A percentile compares a stretch with the other conserved stretches of the same genome.
Evolutionary conservation across 2,329 filamentous ascomycete species (phyloP).

Genomic region (Colletotrichum acutatum): DNA sequence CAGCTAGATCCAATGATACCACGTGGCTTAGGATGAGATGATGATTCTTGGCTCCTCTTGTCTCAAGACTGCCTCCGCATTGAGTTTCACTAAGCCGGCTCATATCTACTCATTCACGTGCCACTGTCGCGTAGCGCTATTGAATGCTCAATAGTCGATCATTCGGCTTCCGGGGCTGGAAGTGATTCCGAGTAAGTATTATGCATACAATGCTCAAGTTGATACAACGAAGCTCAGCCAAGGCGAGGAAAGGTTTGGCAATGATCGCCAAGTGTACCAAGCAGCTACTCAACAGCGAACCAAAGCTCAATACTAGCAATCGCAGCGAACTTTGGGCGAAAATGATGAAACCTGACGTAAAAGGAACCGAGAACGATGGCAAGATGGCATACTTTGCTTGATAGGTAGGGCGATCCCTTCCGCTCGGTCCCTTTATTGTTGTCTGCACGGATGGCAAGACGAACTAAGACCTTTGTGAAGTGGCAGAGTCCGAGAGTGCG

Average conservation of each 20-base stretch:
- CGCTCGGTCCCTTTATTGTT: neutral
- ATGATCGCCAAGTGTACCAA: neutral
- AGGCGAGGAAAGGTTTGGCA: neutral
- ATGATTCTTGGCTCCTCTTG: neutral
- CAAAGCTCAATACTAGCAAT: neutral
- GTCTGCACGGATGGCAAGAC: neutral
- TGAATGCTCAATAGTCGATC: neutral
- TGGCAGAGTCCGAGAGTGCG: neutral
- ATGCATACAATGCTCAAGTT: neutral
- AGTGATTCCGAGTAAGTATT: neutral
- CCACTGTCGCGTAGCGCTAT: neutral
- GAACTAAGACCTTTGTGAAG: neutral
- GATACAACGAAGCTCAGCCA: neutral
- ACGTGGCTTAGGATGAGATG: neutral
- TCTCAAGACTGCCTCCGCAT: neutral
- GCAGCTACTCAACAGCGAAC: neutral
- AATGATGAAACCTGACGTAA: too few species aligned
- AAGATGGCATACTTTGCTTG: neutral
- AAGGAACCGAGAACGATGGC: too few species aligned
- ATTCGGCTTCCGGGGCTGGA: neutral
- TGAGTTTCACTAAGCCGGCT: neutral
- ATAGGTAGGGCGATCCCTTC: neutral
- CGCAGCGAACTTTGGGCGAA: neutral
- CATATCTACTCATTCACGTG: neutral
- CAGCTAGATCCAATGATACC: neutral